phyloP scores from a whole-genome alignment of 495 filamentous ascomycete genomes.

The Penicillium psychrofluorescens region DNA sequence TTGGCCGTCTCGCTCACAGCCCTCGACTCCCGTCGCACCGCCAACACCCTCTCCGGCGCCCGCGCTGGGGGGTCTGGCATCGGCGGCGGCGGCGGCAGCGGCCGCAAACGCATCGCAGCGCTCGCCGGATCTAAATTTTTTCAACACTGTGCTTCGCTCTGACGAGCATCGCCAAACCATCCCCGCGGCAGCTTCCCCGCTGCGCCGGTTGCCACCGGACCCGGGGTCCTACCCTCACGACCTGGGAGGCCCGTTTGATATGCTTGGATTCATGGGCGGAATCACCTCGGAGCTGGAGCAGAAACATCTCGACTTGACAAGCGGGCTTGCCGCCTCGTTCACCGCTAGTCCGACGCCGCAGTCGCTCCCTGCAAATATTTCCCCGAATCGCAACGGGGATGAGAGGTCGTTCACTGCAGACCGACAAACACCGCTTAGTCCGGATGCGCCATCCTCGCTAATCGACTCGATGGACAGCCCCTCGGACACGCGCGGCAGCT shows the following conservation, averaged over 20 bases:
- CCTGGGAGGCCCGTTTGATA: constrained; percentile 24
- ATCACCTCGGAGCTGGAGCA: constrained; percentile 34
- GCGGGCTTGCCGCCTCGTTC: constrained; percentile 13
- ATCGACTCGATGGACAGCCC: constrained; percentile 10
- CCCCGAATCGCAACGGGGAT: neutral
- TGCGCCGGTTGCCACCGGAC: constrained; percentile 5
- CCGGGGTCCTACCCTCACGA: constrained; percentile 11
- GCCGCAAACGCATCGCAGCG: constrained; percentile 5
- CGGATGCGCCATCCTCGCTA: constrained; percentile 9
- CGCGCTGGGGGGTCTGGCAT: constrained; percentile 2
- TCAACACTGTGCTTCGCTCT: constrained; percentile 24
- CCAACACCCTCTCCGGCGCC: constrained; percentile 7
- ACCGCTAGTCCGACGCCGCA: constrained; percentile 8
- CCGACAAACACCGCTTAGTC: constrained; percentile 7
- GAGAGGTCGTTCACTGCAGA: constrained; percentile 7
- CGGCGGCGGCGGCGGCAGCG: constrained; percentile 7
- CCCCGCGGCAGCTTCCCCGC: constrained; percentile 4
- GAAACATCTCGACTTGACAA: constrained; percentile 29
- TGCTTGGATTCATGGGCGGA: constrained; percentile 34
- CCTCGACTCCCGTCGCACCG: constrained; percentile 2
- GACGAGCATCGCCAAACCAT: constrained; percentile 16
- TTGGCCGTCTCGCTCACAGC: constrained; percentile 5
- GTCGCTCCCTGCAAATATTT: constrained; percentile 2
- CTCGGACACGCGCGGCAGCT: constrained; percentile 12
- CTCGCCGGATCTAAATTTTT: constrained; percentile 23